Evolutionary conservation across 306 rosid genomes (phyloP).

Genomic region (Vigna reflexopilosa): DNA sequence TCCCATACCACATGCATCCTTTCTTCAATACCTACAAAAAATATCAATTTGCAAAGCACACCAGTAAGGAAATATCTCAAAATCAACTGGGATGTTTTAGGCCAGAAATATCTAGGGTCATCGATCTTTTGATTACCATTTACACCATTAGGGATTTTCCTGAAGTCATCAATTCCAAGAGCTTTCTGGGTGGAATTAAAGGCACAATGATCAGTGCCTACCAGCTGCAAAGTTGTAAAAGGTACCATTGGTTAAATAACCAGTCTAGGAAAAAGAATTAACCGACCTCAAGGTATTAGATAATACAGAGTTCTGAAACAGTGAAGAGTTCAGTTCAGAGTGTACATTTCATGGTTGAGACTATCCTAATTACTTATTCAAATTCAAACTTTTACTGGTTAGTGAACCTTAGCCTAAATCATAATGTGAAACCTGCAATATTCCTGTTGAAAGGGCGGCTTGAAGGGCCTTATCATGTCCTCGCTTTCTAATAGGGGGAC

Average conservation of each 20-base stretch:
- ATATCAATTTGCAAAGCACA: conserved; percentile 41
- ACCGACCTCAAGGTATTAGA: not conserved
- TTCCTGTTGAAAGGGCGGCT: conserved; percentile 85
- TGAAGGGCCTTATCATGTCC: conserved; percentile 95
- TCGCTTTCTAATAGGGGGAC: conserved; percentile 85
- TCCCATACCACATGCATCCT: conserved; percentile 97
- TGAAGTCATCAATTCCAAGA: conserved; percentile 87
- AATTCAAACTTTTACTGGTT: conserved; percentile 22
- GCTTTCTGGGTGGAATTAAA: conserved; percentile 91
- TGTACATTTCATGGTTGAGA: conserved; percentile 30
- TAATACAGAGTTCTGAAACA: not conserved
- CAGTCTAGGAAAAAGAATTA: not conserved
- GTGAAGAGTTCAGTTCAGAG: conserved; percentile 8
- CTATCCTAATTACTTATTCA: conserved; percentile 29
- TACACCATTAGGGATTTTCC: conserved; percentile 92
- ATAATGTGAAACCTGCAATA: conserved; percentile 71
- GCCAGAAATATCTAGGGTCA: conserved; percentile 21
- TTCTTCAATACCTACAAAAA: conserved; percentile 83
- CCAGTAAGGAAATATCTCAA: conserved; percentile 36
- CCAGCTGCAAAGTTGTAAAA: conserved; percentile 72
- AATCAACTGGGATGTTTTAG: conserved; percentile 37
- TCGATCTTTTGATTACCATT: conserved; percentile 68
- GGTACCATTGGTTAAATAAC: conserved; percentile 31
- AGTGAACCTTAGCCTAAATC: conserved; percentile 33
- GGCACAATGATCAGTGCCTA: conserved; percentile 90